Base-by-base conservation (phyloP, 2,329 filamentous ascomycete species). In the Pseudogymnoascus sp. region DNA sequence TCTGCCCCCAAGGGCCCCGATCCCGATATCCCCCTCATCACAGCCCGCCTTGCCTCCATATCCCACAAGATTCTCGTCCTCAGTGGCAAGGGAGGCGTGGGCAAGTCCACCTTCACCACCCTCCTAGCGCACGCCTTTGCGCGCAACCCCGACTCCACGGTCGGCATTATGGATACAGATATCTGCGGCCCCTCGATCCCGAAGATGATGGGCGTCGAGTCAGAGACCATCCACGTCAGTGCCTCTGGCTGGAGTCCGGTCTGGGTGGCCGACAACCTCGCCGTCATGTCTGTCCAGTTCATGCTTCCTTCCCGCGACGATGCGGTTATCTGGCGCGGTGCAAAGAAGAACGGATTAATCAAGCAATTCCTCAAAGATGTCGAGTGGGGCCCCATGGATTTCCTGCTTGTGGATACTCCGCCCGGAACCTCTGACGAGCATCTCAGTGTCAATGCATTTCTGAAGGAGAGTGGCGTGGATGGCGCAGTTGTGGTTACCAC, bases 301-400 rank as follows among this genome's bases (percentile, higher is more conserved):
- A 96, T 99, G 91, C 81, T 99, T 53, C 95, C 95, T 0, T 91
- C 91, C 71, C 83, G 90, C 57, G 93, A 99, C 75, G 93, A 96
- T 73, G 95, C 95, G 3, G 88, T 99, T 42, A 99, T 99, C 69
- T 99, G 95, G 95, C 85, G 95, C 61, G 95, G 95, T 0, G 89
- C 95, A 2, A 99, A 99, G 83, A 99, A 99, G 83, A 99, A 97
- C 72, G 95, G 95, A 0, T 78, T 99, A 64, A 97, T 99, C 74
- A 99, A 99, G 79, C 90, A 96, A 75, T 99, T 99, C 70, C 78
- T 99, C 61, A 97, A 96, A 79, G 96, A 99, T 72, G 95, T 99
- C 6, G 91, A 96, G 73, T 99, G 96, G 95, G 95, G 95, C 9
- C 90, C 96, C 65, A 80, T 97, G 75, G 95, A 99, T 73, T 96